phyloP scores from a whole-genome alignment of 305 asterid species.

The Solanum hybrid region DNA sequence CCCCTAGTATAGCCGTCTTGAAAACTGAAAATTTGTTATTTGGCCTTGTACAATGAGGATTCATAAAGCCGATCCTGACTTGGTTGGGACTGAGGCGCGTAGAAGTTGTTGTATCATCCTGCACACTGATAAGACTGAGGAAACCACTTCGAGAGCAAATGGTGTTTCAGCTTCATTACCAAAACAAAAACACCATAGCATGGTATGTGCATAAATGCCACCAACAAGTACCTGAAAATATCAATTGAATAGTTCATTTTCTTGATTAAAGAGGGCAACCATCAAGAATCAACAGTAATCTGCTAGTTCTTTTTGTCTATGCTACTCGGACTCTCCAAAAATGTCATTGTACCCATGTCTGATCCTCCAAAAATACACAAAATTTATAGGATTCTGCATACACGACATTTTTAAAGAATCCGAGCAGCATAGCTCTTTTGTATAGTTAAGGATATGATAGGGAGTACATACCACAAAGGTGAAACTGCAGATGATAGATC shows the following conservation, averaged over 20 bases:
- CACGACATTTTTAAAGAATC: not conserved
- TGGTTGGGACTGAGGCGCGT: not conserved
- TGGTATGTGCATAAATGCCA: constrained; percentile 92
- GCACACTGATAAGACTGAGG: constrained; percentile 57
- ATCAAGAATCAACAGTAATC: not conserved
- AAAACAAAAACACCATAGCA: constrained; percentile 72
- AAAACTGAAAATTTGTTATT: not conserved
- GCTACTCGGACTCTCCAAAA: not conserved
- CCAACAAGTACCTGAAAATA: constrained; percentile 66
- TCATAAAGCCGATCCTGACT: not conserved
- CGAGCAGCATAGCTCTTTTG: not conserved
- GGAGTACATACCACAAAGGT: constrained; percentile 69
- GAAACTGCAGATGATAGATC: constrained; percentile 79
- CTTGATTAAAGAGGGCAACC: not conserved
- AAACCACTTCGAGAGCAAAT: constrained; percentile 65
- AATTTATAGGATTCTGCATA: not conserved
- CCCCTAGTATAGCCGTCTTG: not conserved
- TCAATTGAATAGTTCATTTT: not conserved
- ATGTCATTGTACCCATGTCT: fast-evolving
- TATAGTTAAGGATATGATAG: not conserved
- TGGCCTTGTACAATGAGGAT: not conserved
- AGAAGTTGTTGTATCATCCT: not conserved
- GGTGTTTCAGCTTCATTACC: constrained; percentile 72
- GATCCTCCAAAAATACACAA: not conserved
- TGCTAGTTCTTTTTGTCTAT: not conserved